phyloP scores from a whole-genome alignment of 805 yeast genomes.

The Martiniozyma abietophila region DNA sequence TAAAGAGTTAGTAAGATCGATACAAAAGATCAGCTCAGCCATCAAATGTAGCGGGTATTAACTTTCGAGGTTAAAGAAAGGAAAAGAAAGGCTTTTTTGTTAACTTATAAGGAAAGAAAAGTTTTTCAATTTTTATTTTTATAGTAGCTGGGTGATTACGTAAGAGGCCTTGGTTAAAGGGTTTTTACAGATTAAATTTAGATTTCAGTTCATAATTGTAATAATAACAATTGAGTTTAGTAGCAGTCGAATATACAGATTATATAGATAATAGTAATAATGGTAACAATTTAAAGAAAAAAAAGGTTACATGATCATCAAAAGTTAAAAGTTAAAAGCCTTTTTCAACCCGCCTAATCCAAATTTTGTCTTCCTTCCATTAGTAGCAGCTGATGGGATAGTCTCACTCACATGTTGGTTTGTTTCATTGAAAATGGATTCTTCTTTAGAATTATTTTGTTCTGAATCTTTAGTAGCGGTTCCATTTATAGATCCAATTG shows the following conservation, averaged over 20 bases:
- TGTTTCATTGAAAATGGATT: no score
- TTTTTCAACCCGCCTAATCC: slow-evolving; percentile 10
- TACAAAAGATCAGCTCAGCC: no score
- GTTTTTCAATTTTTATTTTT: not conserved
- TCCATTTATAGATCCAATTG: no score
- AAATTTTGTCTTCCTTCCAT: slow-evolving; percentile 5
- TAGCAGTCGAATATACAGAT: no score
- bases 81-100: not conserved
- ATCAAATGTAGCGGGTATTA: slow-evolving; percentile 11
- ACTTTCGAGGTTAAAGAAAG: slow-evolving; percentile 13
- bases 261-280: no score
- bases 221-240: no score
- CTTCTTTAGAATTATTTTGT: no score
- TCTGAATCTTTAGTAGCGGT: not conserved
- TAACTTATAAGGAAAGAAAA: not conserved
- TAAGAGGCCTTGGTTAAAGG: slow-evolving; percentile 1
- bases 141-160: not conserved
- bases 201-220: no score
- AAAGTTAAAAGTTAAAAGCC: slow-evolving; percentile 4
- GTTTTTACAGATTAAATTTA: not conserved
- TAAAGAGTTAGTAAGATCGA: no score
- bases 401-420: no score
- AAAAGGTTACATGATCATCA: no score
- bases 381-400: not conserved
- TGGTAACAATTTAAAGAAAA: no score